Base-by-base conservation (phyloP, 345 rosid species). In the Hibiscus tridactylites region DNA sequence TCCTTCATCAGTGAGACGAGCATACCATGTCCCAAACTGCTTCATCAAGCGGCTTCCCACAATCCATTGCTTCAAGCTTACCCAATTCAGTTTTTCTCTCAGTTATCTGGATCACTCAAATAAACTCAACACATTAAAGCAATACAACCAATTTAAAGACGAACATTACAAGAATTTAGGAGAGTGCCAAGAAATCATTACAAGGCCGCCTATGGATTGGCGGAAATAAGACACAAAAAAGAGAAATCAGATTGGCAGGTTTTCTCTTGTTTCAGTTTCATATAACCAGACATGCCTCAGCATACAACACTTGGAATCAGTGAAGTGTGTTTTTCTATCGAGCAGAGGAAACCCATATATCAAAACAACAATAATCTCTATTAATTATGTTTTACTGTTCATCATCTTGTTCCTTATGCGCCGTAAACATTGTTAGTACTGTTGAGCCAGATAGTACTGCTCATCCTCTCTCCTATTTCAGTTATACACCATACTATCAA, bases 21-120 rank as follows among this genome's bases (percentile, higher is more conserved):
- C 77, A 75, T 83, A 96, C 98, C 67, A 96, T 85, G 84, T 92
- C 99, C 95, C 97, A 91, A 58, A 87, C 83, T 26, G 96, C 89
- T 88, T 96, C 99, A 16, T 89, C 96, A 47, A 88, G 81, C 58
- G 99, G 99, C 79, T 96, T 96, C 65, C 99, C 99, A 53, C 87
- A 79, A 79, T 92, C 99, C 72, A 88, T 80, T 39, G 97, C 83
- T 84, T 96, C 99, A 26, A 96, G 92, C 78, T 85, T 91, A 50
- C 96, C 91, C 44, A 96, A 86, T 56, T 76, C 82, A 77, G 89
- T 39, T 69, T 96, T 96, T 78, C 82, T 91, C 88, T 92, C 93
- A 2, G 85, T 84, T 73, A 96, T 78, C 99, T 96, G 79, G 77
- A 84, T 21, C 47, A 56, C 24, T 31, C 78, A 73, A 46, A 75